Percentiles rank a stretch among this genome's conserved stretches.
phyloP scores from a whole-genome alignment of 805 yeast species.

The Metschnikowia borealis region DNA sequence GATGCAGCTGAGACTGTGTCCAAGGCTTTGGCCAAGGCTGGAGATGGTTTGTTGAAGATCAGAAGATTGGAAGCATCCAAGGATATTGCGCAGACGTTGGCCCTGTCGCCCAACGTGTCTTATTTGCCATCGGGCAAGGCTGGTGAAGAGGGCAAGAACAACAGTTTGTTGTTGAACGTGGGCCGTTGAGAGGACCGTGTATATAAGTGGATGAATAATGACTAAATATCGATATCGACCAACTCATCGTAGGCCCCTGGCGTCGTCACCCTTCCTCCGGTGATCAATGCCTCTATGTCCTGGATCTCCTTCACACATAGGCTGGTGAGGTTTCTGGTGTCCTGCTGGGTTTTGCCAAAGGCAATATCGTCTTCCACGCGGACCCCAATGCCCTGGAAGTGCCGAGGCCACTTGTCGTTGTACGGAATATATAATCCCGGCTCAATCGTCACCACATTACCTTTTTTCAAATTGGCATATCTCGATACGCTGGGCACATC shows the following conservation, averaged over 20 bases:
- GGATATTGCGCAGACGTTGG: constrained; percentile 88
- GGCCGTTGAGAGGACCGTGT: constrained; percentile 50
- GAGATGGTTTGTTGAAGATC: constrained; percentile 90
- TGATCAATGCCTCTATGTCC: constrained; percentile 72
- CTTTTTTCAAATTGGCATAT: constrained; percentile 47
- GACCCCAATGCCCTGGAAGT: constrained; percentile 84
- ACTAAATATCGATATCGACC: constrained; percentile 24
- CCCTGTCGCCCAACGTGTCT: constrained; percentile 78
- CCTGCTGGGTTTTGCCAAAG: constrained; percentile 57
- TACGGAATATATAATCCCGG: constrained; percentile 93
- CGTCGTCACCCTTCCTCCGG: constrained; percentile 52
- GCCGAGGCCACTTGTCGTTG: constrained; percentile 66
- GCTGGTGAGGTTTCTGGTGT: constrained; percentile 55
- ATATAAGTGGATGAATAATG: constrained; percentile 11
- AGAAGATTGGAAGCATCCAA: constrained; percentile 95
- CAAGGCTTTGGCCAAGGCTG: constrained; percentile 87
- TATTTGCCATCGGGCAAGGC: constrained; percentile 67
- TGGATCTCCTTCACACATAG: constrained; percentile 83
- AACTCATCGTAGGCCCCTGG: constrained; percentile 35
- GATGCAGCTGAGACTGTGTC: constrained; percentile 96
- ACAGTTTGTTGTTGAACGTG: constrained; percentile 60
- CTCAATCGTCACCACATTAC: constrained; percentile 90
- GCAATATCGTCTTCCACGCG: constrained; percentile 94
- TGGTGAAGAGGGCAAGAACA: constrained; percentile 43
- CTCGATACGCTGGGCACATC: constrained; percentile 69